Percentiles rank a stretch among this genome's conserved stretches.
Evolutionary conservation across 768 basidiomycete species (phyloP).

Genomic region (Mycena latifolia): DNA sequence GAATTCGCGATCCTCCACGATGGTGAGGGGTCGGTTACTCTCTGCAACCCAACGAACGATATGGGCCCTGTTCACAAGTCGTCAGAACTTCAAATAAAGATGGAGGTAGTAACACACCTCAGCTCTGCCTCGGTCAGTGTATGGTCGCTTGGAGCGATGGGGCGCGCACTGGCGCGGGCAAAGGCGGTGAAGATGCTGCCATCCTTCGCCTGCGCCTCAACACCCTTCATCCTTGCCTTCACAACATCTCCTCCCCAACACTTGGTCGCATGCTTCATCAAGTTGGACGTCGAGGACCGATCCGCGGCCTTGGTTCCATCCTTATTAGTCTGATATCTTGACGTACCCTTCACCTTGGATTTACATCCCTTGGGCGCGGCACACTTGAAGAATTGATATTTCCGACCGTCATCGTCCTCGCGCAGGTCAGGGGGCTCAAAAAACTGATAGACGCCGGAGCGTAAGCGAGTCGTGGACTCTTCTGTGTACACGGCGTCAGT

Average conservation of each 20-base stretch:
- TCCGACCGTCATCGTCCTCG: background rate
- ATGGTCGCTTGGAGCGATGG: background rate
- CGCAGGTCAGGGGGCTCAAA: background rate
- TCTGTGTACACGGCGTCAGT: too few species aligned
- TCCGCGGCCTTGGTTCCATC: background rate
- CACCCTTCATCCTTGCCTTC: conserved; percentile 1
- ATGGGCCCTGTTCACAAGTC: background rate
- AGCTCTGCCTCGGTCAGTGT: background rate
- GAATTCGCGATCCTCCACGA: conserved; percentile 44
- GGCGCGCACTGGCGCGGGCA: background rate
- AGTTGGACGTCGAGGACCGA: background rate
- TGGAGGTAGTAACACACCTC: background rate
- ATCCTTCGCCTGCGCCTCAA: background rate
- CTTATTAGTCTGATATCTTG: conserved; percentile 2
- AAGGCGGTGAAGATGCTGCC: background rate
- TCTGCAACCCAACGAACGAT: conserved; percentile 41
- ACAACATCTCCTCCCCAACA: conserved; percentile 9
- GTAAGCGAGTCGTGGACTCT: background rate
- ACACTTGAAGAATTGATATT: conserved; percentile 13
- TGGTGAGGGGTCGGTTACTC: conserved; percentile 39
- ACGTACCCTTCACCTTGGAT: background rate
- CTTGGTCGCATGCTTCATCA: conserved; percentile 2
- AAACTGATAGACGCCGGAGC: background rate
- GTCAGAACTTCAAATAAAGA: background rate
- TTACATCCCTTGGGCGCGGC: conserved; percentile 1